phyloP scores from a whole-genome alignment of 2,329 filamentous ascomycete species.

The Hypoxylon sp. region DNA sequence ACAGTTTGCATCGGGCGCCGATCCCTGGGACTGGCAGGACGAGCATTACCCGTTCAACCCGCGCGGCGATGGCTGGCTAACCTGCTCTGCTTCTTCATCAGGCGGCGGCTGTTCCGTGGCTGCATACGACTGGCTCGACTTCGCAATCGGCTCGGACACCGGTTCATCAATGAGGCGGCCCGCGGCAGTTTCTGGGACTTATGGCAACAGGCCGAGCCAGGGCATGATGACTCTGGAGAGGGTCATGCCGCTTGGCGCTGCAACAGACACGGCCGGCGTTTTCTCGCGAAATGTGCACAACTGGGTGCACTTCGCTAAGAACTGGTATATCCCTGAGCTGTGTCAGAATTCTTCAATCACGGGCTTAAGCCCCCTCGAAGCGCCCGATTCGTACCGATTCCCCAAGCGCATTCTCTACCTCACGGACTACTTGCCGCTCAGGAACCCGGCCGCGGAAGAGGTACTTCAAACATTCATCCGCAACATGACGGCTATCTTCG shows the following conservation, averaged over 20 bases:
- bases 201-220: slow-evolving; percentile 49
- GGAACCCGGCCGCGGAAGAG: slow-evolving; percentile 55
- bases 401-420: slow-evolving; percentile 57
- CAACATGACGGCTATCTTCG: slow-evolving; percentile 53
- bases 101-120: slow-evolving; percentile 53
- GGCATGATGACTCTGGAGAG: slow-evolving; percentile 44
- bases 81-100: slow-evolving; percentile 50
- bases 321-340: slow-evolving; percentile 54
- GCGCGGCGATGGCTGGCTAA: slow-evolving; percentile 53
- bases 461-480: slow-evolving; percentile 55
- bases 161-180: slow-evolving; percentile 48
- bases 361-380: slow-evolving; percentile 53
- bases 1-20: slow-evolving; percentile 52
- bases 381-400: slow-evolving; percentile 52
- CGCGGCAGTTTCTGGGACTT: slow-evolving; percentile 47
- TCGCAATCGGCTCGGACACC: slow-evolving; percentile 54
- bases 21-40: slow-evolving; percentile 40
- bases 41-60: slow-evolving; percentile 53
- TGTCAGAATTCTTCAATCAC: slow-evolving; percentile 53
- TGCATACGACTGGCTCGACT: slow-evolving; percentile 57
- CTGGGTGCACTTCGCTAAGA: slow-evolving; percentile 54
- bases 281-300: slow-evolving; percentile 44
- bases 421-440: slow-evolving; percentile 56
- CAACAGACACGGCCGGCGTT: slow-evolving; percentile 49
- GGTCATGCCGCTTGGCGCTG: slow-evolving; percentile 45